Percentiles rank a stretch among this genome's conserved stretches.
phyloP scores from a whole-genome alignment of 345 rosid species.

The Salix dunnii region DNA sequence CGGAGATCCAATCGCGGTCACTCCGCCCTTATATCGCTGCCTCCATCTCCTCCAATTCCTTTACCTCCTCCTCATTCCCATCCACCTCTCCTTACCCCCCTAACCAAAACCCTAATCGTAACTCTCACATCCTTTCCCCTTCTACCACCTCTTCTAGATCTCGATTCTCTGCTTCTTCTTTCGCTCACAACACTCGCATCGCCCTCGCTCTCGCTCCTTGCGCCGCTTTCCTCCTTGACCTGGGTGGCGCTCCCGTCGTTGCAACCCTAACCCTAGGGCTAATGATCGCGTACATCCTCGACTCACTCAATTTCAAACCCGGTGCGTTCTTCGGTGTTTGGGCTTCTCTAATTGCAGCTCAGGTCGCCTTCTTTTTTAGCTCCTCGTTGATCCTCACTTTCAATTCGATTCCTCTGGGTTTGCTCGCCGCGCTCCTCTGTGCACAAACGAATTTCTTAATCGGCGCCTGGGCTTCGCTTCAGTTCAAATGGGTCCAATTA shows the following conservation, averaged over 20 bases:
- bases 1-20: slow-evolving; percentile 84
- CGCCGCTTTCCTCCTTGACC: slow-evolving; percentile 90
- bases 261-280: slow-evolving; percentile 75
- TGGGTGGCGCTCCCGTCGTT: slow-evolving; percentile 86
- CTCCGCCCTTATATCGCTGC: slow-evolving; percentile 67
- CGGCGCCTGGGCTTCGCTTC: slow-evolving; percentile 94
- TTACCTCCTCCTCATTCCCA: slow-evolving; percentile 38
- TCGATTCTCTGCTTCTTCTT: slow-evolving; percentile 77
- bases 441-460: slow-evolving; percentile 69
- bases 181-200: slow-evolving; percentile 70
- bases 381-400: slow-evolving; percentile 55
- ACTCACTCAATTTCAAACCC: slow-evolving; percentile 72
- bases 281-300: slow-evolving; percentile 87
- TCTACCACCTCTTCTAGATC: slow-evolving; percentile 31
- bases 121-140: slow-evolving; percentile 31
- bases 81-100: slow-evolving; percentile 38
- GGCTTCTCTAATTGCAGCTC: slow-evolving; percentile 77
- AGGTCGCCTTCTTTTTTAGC: slow-evolving; percentile 93
- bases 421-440: slow-evolving; percentile 73
- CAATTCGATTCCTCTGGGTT: slow-evolving; percentile 58
- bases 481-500: slow-evolving; percentile 94
- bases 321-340: slow-evolving; percentile 87
- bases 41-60: slow-evolving; percentile 39
- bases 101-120: slow-evolving; percentile 41
- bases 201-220: slow-evolving; percentile 79